phyloP scores from a whole-genome alignment of 192 early-diverging fungal species.

The Entomortierella beljakovae region DNA sequence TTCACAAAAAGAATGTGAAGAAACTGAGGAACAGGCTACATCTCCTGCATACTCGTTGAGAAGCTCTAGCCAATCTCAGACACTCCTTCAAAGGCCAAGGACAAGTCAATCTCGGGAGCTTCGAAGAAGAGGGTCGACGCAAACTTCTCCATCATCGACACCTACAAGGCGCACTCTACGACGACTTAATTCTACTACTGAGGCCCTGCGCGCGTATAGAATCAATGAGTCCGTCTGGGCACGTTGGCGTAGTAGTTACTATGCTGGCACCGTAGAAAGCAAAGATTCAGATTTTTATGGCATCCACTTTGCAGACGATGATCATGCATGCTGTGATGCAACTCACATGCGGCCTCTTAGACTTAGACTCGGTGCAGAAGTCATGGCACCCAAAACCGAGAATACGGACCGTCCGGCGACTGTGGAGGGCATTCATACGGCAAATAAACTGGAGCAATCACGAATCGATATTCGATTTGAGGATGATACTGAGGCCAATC shows the following conservation, averaged over 20 bases:
- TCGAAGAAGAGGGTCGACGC: slow-evolving; percentile 1
- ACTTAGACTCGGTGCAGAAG: slow-evolving; percentile 31
- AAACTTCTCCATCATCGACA: background rate
- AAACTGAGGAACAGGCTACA: background rate
- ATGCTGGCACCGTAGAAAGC: slow-evolving; percentile 13
- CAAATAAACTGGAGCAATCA: background rate
- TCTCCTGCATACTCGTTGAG: background rate
- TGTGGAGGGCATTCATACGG: slow-evolving; percentile 28
- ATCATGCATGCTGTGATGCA: background rate
- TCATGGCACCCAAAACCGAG: slow-evolving; percentile 28
- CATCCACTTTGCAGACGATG: slow-evolving; percentile 29
- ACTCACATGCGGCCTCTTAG: slow-evolving; percentile 32
- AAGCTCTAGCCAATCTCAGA: background rate
- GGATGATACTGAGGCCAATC: slow-evolving; percentile 20
- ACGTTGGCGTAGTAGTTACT: slow-evolving; percentile 24
- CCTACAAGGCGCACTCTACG: slow-evolving; percentile 20
- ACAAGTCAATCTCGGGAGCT: slow-evolving; percentile 14
- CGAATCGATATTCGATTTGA: slow-evolving; percentile 34
- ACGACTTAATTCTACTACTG: slow-evolving; percentile 8
- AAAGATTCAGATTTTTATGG: slow-evolving; percentile 13
- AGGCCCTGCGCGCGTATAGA: slow-evolving; percentile 16
- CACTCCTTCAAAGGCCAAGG: background rate
- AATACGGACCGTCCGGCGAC: slow-evolving; percentile 3
- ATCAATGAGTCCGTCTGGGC: slow-evolving; percentile 36
- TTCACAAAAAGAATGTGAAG: background rate